Conservation (phyloP, 2,329 filamentous ascomycete species). For the Colletotrichum acutatum region DNA sequence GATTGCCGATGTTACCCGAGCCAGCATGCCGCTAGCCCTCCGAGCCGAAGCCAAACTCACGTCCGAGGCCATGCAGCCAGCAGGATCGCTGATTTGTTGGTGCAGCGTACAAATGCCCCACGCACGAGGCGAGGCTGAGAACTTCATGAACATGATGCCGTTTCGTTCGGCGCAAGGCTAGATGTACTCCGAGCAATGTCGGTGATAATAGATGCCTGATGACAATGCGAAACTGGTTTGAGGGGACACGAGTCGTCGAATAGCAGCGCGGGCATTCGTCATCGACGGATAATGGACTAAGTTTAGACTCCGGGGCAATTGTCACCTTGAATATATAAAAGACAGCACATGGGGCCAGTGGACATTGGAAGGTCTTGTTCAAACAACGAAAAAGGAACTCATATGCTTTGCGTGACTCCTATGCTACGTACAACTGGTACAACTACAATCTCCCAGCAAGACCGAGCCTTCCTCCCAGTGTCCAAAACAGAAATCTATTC, state of each 20-base stretch:
- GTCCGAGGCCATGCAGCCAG: background rate
- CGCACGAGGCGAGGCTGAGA: background rate
- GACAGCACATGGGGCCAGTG: background rate
- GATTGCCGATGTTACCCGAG: constrained; percentile 32
- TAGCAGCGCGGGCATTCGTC: background rate
- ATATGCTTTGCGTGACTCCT: constrained; percentile 39
- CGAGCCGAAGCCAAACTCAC: constrained; percentile 20
- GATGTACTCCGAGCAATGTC: background rate
- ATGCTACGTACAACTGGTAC: constrained; percentile 38
- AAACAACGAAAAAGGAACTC: constrained; percentile 33
- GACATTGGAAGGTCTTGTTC: background rate
- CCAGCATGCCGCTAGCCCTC: background rate
- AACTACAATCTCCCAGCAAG: constrained; percentile 37
- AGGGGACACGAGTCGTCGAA: background rate
- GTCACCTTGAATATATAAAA: background rate
- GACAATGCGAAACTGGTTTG: background rate
- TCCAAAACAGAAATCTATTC: constrained; percentile 33
- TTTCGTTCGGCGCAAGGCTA: background rate
- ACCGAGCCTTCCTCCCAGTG: constrained; percentile 28
- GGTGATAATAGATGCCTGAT: background rate
- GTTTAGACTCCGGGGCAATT: background rate
- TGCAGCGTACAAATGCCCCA: background rate
- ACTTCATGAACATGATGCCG: background rate
- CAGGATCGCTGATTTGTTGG: background rate
- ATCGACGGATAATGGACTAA: background rate